These are phyloP conservation scores for Fusarium nematophilum DNA, from an alignment of 2,329 filamentous ascomycete species.

Conservation along the genomic window DNA sequence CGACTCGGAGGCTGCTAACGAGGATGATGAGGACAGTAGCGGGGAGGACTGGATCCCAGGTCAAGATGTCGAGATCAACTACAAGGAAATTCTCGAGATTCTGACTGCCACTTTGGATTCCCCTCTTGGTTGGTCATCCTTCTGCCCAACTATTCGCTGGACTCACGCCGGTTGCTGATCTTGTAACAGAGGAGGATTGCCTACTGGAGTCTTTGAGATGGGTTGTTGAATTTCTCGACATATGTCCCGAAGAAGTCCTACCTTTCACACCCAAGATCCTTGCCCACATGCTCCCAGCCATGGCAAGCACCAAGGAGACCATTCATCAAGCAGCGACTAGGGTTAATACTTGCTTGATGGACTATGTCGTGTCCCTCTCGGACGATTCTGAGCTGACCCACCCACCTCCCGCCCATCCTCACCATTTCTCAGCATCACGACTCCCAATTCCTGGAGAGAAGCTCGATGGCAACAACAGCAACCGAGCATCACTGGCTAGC, in stretches of 20 bases:
- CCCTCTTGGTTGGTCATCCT: constrained; percentile 70
- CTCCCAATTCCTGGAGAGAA: constrained; percentile 58
- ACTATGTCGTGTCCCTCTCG: constrained; percentile 91
- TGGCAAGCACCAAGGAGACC: constrained; percentile 90
- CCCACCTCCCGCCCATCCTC: constrained; percentile 36
- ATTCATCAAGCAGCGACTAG: constrained; percentile 89
- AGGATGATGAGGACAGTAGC: constrained; percentile 69
- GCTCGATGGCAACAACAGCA: constrained; percentile 60
- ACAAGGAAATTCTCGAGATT: constrained; percentile 91
- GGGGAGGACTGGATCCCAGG: constrained; percentile 98
- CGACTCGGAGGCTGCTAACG: constrained; percentile 66
- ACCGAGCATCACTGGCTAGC: constrained; percentile 64
- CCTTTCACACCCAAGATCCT: constrained; percentile 93
- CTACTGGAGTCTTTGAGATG: constrained; percentile 90
- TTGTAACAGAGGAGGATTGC: constrained; percentile 81
- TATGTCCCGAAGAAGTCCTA: constrained; percentile 95
- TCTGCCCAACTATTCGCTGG: neutral
- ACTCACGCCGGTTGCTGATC: constrained; percentile 24
- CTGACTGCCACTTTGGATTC: constrained; percentile 89
- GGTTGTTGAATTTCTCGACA: constrained; percentile 97
- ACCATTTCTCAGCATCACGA: constrained; percentile 52
- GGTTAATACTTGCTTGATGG: constrained; percentile 91
- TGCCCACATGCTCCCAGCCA: constrained; percentile 90
- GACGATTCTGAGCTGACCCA: constrained; percentile 66
- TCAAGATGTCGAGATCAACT: constrained; percentile 95